Conservation (phyloP, 495 filamentous ascomycete species). For the Hyaloscypha variabilis region DNA sequence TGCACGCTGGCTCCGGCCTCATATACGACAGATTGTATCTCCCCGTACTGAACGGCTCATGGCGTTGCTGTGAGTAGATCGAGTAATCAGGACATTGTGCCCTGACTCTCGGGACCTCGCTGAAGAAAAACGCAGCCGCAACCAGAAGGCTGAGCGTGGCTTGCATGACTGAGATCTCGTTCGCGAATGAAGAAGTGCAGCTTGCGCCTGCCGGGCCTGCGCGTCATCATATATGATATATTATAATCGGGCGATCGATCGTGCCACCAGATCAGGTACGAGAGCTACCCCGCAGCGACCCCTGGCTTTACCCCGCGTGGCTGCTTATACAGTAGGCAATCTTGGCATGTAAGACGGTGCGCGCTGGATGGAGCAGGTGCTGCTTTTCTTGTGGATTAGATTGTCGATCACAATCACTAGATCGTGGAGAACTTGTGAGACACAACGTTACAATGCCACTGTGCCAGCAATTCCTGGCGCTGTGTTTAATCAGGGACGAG, state of each 20-base stretch:
- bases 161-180: slow-evolving; percentile 2
- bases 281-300: slow-evolving; percentile 5
- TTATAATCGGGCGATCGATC: background rate
- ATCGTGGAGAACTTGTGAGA: background rate
- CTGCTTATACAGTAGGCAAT: background rate
- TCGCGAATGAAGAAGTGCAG: background rate
- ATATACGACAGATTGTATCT: slow-evolving; percentile 54
- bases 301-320: background rate
- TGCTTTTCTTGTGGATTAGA: background rate
- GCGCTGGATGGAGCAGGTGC: background rate
- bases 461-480: slow-evolving; percentile 3
- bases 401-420: background rate
- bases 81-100: slow-evolving; percentile 57
- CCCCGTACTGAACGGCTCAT: slow-evolving; percentile 48
- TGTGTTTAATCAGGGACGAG: background rate
- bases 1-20: slow-evolving; percentile 57
- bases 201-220: background rate
- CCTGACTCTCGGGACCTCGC: background rate
- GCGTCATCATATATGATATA: slow-evolving; percentile 1
- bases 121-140: background rate
- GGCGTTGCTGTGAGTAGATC: slow-evolving; percentile 44
- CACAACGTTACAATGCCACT: slow-evolving; percentile 22
- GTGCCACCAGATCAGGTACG: slow-evolving; percentile 5
- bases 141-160: background rate
- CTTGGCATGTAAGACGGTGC: background rate